Conservation (phyloP, 2,329 filamentous ascomycete species). For the Pseudogymnoascus sp. region DNA sequence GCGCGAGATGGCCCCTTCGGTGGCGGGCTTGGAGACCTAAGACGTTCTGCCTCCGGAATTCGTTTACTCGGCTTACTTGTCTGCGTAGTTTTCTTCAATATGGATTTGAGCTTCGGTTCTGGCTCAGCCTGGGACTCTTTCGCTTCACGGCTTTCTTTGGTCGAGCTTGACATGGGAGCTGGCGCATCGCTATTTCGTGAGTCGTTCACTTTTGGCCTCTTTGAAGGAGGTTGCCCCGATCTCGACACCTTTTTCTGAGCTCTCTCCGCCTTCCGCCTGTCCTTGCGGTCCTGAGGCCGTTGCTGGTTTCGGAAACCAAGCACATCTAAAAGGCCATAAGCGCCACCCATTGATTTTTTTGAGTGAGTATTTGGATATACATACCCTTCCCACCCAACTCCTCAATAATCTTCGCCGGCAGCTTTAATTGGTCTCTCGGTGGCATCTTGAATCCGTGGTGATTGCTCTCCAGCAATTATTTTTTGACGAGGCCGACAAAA, state of each 20-base stretch:
- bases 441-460: conserved; percentile 11
- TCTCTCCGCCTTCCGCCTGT: conserved; percentile 26
- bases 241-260: conserved; percentile 24
- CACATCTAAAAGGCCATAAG: conserved; percentile 16
- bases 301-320: conserved; percentile 17
- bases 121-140: background rate
- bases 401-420: conserved; percentile 37
- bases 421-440: conserved; percentile 31
- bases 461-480: background rate
- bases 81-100: conserved; percentile 23
- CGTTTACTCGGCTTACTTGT: conserved; percentile 13
- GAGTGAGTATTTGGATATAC: background rate
- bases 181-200: background rate
- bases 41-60: background rate
- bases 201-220: background rate
- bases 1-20: conserved; percentile 19
- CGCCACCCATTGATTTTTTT: background rate
- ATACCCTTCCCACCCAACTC: conserved; percentile 34
- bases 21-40: conserved; percentile 16
- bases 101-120: conserved; percentile 22
- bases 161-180: background rate
- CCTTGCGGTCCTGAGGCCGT: conserved; percentile 21
- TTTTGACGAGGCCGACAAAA: conserved; percentile 5
- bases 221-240: conserved; percentile 9
- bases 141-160: background rate